Evolutionary conservation across 345 rosid genomes (phyloP), one percentile per base, ranked within the genome.

Genomic region (Hirschfeldia incana): DNA sequence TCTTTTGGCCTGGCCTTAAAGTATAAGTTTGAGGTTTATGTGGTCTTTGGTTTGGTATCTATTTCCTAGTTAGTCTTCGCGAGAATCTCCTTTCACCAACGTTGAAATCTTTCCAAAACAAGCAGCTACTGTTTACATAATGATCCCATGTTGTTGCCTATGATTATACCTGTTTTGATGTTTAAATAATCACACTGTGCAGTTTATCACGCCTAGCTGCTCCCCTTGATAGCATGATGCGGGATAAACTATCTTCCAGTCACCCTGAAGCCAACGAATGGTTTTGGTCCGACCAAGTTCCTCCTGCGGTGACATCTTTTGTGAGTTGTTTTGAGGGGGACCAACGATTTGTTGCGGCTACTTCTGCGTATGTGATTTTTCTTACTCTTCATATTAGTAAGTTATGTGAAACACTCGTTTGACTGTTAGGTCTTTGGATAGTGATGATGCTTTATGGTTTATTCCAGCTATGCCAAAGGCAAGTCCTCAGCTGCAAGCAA

Each of bases 281-380:
- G 98, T 89, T 94, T 80, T 94, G 88, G 92, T 84, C 94, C 33
- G 91, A 89, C 83, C 94, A 89, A 80, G 82, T 90, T 71, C 98
- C 98, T 34, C 63, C 74, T 36, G 88, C 81, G 63, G 89, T 88
- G 76, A 65, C 90, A 53, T 87, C 90, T 62, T 89, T 92, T 86
- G 84, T 92, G 49, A 87, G 80, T 85, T 86, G 78, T 66, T 88
- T 92, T 83, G 97, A 94, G 71, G 87, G 78, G 75, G 94, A 90
- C 70, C 79, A 85, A 70, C 86, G 84, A 73, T 90, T 89, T 73
- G 46, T 83, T 83, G 86, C 92, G 70, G 90, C 88, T 67, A 87
- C 90, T 65, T 73, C 88, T 55, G 75, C 69, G 98, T 94, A 86
- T 51, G 92, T 74, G 46, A 30, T 80, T 28, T 34, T 12, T 29